Base-by-base conservation (phyloP, 176 grass and related monocot species). In the Triticum urartu region DNA sequence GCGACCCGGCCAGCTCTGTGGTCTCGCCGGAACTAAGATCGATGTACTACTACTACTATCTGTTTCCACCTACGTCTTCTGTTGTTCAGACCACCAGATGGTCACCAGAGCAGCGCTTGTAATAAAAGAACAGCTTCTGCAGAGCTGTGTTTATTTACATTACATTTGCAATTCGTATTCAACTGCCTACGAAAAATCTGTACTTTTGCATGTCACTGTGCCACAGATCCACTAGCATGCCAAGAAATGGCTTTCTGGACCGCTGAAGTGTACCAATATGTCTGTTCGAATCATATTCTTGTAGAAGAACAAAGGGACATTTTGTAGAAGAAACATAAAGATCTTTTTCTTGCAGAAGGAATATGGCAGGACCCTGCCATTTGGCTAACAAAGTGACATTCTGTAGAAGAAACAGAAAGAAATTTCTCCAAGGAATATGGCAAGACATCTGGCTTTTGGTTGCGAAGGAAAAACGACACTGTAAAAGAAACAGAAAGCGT, bases 41-140 rank as follows among this genome's bases (percentile, higher is more conserved):
- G 21, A 75, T 59, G 15, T 34, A 26, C 1, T 72, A 30, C 3
- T 38, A 4, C 11, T 50, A 48, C 45, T 50, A 22, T 56, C 17
- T 76, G 32, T 63, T 4, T 50, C 1, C 38, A 63, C 54, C 9
- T 78, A 56, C 48, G 79, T 15, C 30, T 69, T 56, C 52, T 18
- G 52, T 56, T 64, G 62, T 70, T 81, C 35, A 48, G 21, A 63
- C 20, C 64, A 71, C 40, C 79, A 40, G 26, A 3, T 18, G 67
- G 9, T 59, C 70, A 68, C 30, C 32, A n/a, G 38, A 79, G 14
- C 50, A 88, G n/a, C 1, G n/a, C 18, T 22, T 78, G 38, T 15
- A 90, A 90, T 82, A 90, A 90, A 82, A 1, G n/a, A 21, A 38
- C 24, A 60, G 60, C 10, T 26, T 43, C 62, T 62, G 63, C 61